phyloP scores from a whole-genome alignment of 805 yeast genomes.

The Tetrapisispora taiwanensis region DNA sequence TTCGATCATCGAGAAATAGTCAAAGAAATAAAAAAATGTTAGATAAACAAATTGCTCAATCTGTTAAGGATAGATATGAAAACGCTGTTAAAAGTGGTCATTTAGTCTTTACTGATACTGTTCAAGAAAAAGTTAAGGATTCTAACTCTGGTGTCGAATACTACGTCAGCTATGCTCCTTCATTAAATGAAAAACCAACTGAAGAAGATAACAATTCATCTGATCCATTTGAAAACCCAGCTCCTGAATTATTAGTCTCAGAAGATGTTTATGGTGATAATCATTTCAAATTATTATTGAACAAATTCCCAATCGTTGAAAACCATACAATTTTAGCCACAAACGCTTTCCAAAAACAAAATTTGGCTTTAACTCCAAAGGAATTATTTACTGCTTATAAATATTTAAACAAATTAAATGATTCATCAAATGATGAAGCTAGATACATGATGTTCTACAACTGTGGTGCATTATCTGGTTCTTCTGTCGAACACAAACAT shows the following conservation, averaged over 20 bases:
- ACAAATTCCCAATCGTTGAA: conserved; percentile 78
- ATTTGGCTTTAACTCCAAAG: conserved; percentile 56
- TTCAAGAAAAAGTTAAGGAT: conserved; percentile 20
- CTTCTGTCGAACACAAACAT: conserved; percentile 89
- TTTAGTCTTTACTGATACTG: conserved; percentile 38
- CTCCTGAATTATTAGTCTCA: conserved; percentile 56
- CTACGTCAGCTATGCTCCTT: conserved; percentile 26
- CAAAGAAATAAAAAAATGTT: neutral
- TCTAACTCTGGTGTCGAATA: conserved; percentile 26
- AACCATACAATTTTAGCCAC: conserved; percentile 76
- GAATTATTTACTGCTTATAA: conserved; percentile 56
- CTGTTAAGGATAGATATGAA: conserved; percentile 30
- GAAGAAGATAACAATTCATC: conserved; percentile 21
- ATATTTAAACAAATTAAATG: conserved; percentile 41
- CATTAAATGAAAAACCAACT: conserved; percentile 31
- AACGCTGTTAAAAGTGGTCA: conserved; percentile 38
- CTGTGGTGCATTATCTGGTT: conserved; percentile 81
- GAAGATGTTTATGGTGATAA: conserved; percentile 37
- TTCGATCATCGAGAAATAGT: too few species aligned
- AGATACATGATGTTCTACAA: conserved; percentile 79
- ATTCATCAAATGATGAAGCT: conserved; percentile 29
- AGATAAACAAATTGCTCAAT: conserved; percentile 1
- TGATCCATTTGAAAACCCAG: conserved; percentile 78
- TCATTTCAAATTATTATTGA: conserved; percentile 56
- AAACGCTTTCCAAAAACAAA: conserved; percentile 60